Conservation (phyloP, 805 yeast species). For the Starmera caribaea region DNA sequence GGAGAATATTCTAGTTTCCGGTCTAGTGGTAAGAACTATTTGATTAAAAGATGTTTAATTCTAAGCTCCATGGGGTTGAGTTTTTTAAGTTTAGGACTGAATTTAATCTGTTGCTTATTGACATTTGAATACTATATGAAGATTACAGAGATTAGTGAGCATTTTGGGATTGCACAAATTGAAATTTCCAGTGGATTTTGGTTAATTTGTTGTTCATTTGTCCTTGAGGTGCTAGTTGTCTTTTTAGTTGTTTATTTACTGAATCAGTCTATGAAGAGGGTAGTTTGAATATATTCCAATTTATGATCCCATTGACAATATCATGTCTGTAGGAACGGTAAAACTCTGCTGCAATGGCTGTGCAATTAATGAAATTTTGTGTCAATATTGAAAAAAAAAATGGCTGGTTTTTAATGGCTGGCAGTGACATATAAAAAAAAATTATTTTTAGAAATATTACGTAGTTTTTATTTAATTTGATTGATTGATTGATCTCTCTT, state of each 20-base stretch:
- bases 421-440: no score
- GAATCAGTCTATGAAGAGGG: constrained; percentile 10
- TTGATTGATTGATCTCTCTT: no score
- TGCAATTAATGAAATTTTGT: no score
- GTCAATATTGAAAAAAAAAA: no score
- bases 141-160: constrained; percentile 9
- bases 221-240: constrained; percentile 3
- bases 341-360: no score
- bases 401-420: no score
- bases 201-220: constrained; percentile 13
- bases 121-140: constrained; percentile 15
- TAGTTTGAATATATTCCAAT: constrained; percentile 1
- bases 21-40: not conserved
- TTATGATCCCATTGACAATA: no score
- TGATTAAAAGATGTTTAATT: constrained; percentile 4
- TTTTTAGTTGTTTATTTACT: constrained; percentile 10
- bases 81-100: constrained; percentile 3
- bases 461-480: no score
- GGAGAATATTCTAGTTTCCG: no score
- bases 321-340: no score
- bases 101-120: constrained; percentile 7
- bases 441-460: no score
- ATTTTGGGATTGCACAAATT: constrained; percentile 17
- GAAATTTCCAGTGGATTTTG: constrained; percentile 10
- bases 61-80: constrained; percentile 5